These are phyloP conservation scores for Backusella morwellensis DNA, from an alignment of 192 early-diverging fungal species.

Conservation along the genomic window DNA sequence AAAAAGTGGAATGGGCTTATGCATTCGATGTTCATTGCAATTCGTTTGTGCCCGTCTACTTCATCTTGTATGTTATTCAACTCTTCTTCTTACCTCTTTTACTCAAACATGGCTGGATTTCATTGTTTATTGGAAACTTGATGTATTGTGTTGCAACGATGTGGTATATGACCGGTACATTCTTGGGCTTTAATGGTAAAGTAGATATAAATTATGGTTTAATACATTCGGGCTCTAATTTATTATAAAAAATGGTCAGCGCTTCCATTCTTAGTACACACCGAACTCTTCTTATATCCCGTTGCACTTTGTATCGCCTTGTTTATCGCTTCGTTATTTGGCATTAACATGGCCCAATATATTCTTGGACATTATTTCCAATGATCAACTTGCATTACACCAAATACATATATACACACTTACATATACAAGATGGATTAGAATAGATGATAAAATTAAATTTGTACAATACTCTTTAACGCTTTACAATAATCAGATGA, in stretches of 20 bases:
- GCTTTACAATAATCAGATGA: conserved; percentile 46
- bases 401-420: neutral
- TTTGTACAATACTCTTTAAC: conserved; percentile 17
- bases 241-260: conserved; percentile 43
- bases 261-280: conserved; percentile 89
- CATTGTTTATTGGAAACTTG: conserved; percentile 82
- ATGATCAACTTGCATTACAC: neutral
- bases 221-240: neutral
- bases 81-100: conserved; percentile 91
- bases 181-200: conserved; percentile 89
- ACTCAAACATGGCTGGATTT: conserved; percentile 75
- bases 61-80: conserved; percentile 87
- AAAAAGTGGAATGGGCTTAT: conserved; percentile 95
- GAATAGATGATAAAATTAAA: neutral
- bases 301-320: conserved; percentile 66
- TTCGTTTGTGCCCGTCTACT: conserved; percentile 87
- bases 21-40: conserved; percentile 98
- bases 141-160: conserved; percentile 77
- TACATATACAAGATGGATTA: neutral
- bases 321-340: conserved; percentile 65
- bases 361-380: neutral
- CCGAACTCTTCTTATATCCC: conserved; percentile 88
- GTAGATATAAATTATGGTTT: neutral
- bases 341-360: conserved; percentile 58
- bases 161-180: conserved; percentile 89